Evolutionary conservation across 306 rosid genomes (phyloP).

Genomic region (Hippophae gyantsensis): DNA sequence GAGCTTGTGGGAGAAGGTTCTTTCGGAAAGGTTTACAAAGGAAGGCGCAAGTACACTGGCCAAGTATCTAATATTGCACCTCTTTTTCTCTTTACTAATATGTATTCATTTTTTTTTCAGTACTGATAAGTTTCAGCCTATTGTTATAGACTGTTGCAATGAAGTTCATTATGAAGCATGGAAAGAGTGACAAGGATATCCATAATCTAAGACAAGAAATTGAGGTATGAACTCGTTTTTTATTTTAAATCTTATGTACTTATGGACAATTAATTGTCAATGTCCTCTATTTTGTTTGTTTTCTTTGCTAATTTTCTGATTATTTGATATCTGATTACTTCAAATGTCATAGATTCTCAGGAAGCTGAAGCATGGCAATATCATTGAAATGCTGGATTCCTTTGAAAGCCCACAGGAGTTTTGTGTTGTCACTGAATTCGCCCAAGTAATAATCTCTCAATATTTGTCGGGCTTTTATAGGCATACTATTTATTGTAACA

Average conservation of each 20-base stretch:
- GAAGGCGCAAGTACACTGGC: conserved; percentile 78
- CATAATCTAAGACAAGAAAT: conserved; percentile 88
- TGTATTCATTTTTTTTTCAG: background rate
- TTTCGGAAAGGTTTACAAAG: conserved; percentile 95
- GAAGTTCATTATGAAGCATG: conserved; percentile 97
- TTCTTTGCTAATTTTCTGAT: background rate
- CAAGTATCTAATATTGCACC: conserved; percentile 36
- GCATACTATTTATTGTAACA: background rate
- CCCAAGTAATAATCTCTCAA: conserved; percentile 51
- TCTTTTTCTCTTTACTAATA: background rate
- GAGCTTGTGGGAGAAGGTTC: conserved; percentile 99
- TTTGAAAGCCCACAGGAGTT: conserved; percentile 95
- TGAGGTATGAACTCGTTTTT: conserved; percentile 41
- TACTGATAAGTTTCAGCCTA: background rate
- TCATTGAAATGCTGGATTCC: conserved; percentile 95
- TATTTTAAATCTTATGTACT: background rate
- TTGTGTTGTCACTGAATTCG: conserved; percentile 95
- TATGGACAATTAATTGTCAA: background rate
- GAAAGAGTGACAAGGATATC: conserved; percentile 87
- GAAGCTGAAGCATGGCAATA: conserved; percentile 89
- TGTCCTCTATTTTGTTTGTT: background rate
- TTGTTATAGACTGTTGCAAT: conserved; percentile 76
- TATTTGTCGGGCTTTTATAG: conserved; percentile 9
- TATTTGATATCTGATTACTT: conserved; percentile 7
- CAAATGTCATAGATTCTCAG: conserved; percentile 62